Conservation (phyloP, 331 rosid genomes). For the Spiraea crenata region DNA sequence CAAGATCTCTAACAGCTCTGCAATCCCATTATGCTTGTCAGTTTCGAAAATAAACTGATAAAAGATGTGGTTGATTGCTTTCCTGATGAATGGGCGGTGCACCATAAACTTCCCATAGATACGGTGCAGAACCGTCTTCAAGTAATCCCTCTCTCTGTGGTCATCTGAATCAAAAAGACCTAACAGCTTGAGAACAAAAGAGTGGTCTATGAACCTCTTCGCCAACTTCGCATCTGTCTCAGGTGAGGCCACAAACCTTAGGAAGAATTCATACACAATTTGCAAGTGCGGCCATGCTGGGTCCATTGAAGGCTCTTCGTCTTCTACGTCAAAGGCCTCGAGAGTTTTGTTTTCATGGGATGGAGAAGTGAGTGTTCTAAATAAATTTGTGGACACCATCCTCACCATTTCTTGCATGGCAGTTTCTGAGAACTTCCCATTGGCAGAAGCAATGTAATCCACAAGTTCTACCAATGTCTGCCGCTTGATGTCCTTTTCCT, state of each 20-base stretch:
- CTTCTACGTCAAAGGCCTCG: conserved; percentile 87
- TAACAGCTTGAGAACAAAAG: conserved; percentile 80
- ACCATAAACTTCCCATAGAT: conserved; percentile 98
- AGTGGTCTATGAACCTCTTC: conserved; percentile 86
- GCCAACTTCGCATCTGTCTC: conserved; percentile 98
- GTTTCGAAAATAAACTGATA: conserved; percentile 90
- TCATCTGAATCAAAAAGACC: conserved; percentile 99
- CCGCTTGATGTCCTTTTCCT: conserved; percentile 85
- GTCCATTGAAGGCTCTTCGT: conserved; percentile 97
- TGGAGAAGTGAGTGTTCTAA: conserved; percentile 70
- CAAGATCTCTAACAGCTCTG: conserved; percentile 87
- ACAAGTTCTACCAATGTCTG: conserved; percentile 89
- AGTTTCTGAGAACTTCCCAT: conserved; percentile 73
- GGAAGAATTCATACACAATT: conserved; percentile 77
- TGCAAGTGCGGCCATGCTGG: conserved; percentile 97
- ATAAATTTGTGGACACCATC: conserved; percentile 81
- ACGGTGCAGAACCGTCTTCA: conserved; percentile 95
- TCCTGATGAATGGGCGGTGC: conserved; percentile 91
- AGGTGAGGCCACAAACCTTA: conserved; percentile 87
- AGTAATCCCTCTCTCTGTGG: conserved; percentile 90
- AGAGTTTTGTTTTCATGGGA: conserved; percentile 79
- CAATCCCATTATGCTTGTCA: conserved; percentile 96
- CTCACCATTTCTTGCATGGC: conserved; percentile 77
- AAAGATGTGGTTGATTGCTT: conserved; percentile 89
- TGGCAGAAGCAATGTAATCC: conserved; percentile 80